Base-by-base conservation (phyloP, 306 rosid genomes). In the Fagus sylvatica region DNA sequence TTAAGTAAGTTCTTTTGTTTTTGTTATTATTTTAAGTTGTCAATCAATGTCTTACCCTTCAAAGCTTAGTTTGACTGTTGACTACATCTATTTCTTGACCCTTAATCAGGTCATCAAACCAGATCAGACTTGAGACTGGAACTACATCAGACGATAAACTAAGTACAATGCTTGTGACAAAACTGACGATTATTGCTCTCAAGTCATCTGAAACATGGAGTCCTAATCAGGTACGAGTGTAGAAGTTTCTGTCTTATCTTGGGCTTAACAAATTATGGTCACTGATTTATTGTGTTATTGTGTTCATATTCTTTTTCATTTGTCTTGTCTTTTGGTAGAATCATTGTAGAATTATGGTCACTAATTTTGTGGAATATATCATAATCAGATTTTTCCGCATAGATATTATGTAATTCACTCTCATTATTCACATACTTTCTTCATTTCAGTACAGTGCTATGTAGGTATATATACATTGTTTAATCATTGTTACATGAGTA, bases 1-100 rank as follows among this genome's bases (percentile, higher is more conserved):
- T 53, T 69, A 60, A 77, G 81, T 68, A 74, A 74, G 74, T 69
- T 72, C 43, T 64, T 37, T 51, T 59, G 28, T 22, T 22, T 10
- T 66, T 81, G 46, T 2, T 3, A 10, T 9, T 62, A 6, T 28
- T 60, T 11, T 2, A 1, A 5, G 13, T 65, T 39, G 7, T 7
- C 13, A 28, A 60, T 28, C 10, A 60, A 4, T 37, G 49, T 17
- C 49, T 37, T 39, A 17, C 7, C 48, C 12, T 37, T 39, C 71
- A 65, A 65, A 61, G 16, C 12, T 57, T 57, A 57, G 37, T 57
- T 61, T 11, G 40, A 37, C 46, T 17, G 12, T 37, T 65, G 71
- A 17, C 46, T 65, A 65, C 28, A 37, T 19, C 5, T 10, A 3
- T 15, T 57, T 57, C 6, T 28, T 28, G 16, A 57, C 13, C 65